A percentile compares a stretch with the other conserved stretches of the same genome.
Conservation (phyloP, 164 flowering plant species). For the Stephania cephalantha region DNA sequence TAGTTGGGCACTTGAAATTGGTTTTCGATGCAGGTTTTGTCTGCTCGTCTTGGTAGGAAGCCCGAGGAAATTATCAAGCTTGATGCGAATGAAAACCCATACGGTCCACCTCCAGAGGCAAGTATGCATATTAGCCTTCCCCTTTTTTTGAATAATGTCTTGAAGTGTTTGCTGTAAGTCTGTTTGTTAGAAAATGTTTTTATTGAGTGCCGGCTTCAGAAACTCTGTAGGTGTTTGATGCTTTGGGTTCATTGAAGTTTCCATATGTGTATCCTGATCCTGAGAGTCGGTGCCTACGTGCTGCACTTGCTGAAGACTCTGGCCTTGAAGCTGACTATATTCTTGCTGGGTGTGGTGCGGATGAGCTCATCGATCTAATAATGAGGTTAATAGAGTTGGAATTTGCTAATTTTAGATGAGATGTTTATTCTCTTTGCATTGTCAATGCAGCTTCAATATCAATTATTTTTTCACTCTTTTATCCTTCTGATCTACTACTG, state of each 20-base stretch:
- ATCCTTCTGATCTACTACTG: slow-evolving; percentile 11
- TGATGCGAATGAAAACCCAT: slow-evolving; percentile 99
- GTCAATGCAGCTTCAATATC: neutral
- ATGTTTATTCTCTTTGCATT: neutral
- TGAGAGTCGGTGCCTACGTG: slow-evolving; percentile 78
- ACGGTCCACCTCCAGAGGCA: slow-evolving; percentile 99
- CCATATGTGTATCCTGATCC: slow-evolving; percentile 96
- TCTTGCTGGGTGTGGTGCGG: slow-evolving; percentile 98
- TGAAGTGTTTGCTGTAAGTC: slow-evolving; percentile 1
- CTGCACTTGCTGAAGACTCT: slow-evolving; percentile 91
- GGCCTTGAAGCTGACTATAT: slow-evolving; percentile 86
- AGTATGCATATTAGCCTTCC: slow-evolving; percentile 17
- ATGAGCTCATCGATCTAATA: slow-evolving; percentile 92
- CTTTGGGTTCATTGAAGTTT: slow-evolving; percentile 74
- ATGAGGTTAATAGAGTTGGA: slow-evolving; percentile 55
- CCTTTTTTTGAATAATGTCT: neutral
- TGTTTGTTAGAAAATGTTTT: slow-evolving; percentile 6
- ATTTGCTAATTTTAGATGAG: neutral
- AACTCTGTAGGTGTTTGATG: slow-evolving; percentile 70
- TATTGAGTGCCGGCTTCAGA: slow-evolving; percentile 27
- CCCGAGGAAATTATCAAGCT: slow-evolving; percentile 94
- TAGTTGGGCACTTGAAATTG: neutral
- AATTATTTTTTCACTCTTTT: neutral
- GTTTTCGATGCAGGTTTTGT: slow-evolving; percentile 59
- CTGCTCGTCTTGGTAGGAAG: slow-evolving; percentile 79